phyloP scores from a whole-genome alignment of 2,329 filamentous ascomycete species.

The Monosporascus sp. region DNA sequence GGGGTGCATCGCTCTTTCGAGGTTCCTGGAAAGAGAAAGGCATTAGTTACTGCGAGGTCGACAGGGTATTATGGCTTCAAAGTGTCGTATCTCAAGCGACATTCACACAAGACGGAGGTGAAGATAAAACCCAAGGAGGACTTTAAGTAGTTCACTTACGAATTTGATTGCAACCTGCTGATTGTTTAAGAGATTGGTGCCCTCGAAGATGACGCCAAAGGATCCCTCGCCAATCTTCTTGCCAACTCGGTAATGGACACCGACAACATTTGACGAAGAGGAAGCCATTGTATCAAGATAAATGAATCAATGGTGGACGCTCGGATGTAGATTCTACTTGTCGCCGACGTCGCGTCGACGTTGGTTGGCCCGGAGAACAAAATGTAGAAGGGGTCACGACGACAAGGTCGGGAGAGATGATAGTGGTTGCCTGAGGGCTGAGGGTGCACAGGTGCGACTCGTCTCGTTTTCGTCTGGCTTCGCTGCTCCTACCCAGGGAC shows the following conservation, averaged over 20 bases:
- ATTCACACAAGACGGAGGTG: too few species aligned
- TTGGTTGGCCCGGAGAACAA: not conserved
- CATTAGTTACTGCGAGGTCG: not conserved
- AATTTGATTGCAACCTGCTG: constrained; percentile 99
- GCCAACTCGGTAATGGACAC: constrained; percentile 96
- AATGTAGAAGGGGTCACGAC: not conserved
- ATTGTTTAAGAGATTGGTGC: constrained; percentile 97
- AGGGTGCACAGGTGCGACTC: not conserved
- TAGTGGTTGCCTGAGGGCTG: not conserved
- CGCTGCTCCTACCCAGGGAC: constrained; percentile 6
- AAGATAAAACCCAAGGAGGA: too few species aligned
- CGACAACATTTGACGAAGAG: constrained; percentile 92
- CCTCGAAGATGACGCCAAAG: constrained; percentile 98
- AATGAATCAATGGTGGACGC: constrained; percentile 10
- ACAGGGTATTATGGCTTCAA: too few species aligned
- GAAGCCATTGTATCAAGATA: constrained; percentile 61
- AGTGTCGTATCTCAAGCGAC: too few species aligned
- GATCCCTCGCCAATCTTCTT: constrained; percentile 99
- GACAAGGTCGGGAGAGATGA: not conserved
- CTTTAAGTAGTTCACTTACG: constrained; percentile 48
- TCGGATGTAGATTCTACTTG: not conserved
- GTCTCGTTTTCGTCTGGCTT: not conserved
- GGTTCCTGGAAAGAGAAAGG: constrained; percentile 64
- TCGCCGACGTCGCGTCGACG: not conserved
- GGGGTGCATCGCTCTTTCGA: constrained; percentile 95